These are phyloP conservation scores for Phytopythium cucurbitacearum DNA, from an alignment of 352 stramenopile species.

Conservation along the genomic window DNA sequence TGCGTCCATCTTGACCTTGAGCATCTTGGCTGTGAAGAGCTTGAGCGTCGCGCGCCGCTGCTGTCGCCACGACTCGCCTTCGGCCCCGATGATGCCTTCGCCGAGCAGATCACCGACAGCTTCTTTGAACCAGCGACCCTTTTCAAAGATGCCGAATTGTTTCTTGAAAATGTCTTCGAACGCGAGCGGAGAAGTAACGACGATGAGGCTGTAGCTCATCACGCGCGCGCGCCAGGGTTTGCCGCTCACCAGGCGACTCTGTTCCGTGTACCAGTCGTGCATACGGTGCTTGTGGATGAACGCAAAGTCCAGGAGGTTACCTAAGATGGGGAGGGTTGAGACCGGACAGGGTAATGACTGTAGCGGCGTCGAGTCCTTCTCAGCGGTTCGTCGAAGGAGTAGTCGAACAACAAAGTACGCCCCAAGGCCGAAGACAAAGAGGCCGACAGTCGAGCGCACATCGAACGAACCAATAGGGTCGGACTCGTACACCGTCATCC, in stretches of 20 bases:
- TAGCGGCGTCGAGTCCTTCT: no score
- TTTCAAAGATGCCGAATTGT: constrained; percentile 48
- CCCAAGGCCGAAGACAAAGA: no score
- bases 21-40: constrained; percentile 63
- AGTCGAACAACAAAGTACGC: no score
- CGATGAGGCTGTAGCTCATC: constrained; percentile 21
- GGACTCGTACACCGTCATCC: no score
- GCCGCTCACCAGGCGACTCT: constrained; percentile 19
- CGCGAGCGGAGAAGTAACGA: constrained; percentile 17
- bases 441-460: no score
- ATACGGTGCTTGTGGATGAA: constrained; percentile 27
- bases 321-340: constrained; percentile 33
- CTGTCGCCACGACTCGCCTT: constrained; percentile 43
- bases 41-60: constrained; percentile 77
- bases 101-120: constrained; percentile 35
- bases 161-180: constrained; percentile 25
- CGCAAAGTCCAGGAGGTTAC: constrained; percentile 41
- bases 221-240: constrained; percentile 26
- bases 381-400: no score
- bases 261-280: constrained; percentile 45
- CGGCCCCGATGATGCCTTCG: constrained; percentile 40
- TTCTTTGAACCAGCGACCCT: constrained; percentile 16
- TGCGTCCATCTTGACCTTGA: constrained; percentile 38
- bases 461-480: no score
- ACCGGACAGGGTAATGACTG: constrained; percentile 1